Evolutionary conservation across 2,329 filamentous ascomycete genomes (phyloP), one percentile per base, ranked within the genome.

Genomic region (Xylaria hypoxylon): DNA sequence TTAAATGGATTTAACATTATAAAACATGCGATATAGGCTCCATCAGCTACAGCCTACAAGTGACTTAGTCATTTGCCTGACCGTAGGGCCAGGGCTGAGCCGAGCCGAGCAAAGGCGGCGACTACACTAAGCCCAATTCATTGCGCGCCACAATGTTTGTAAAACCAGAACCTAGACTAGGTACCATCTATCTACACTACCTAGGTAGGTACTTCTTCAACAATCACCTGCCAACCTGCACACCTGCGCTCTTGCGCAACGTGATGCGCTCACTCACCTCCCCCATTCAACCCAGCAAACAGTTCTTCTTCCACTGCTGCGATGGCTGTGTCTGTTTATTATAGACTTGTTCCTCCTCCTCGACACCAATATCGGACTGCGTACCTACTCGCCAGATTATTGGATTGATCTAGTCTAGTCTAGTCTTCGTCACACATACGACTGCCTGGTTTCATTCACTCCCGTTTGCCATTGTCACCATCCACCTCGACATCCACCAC

Each of bases 271-370:
- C 44, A 31, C 38, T 10, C 31, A 48, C 59, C 58, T 52, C 19
- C 26, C 19, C 15, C n/a, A 17, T 33, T 53, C 38, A 13, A 57
- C 50, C 45, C 50, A 56, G n/a, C 64, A 8, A 59, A 53, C 35
- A 44, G 15, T 50, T 7, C 26, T 59, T 38, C 40, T 51, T 45
- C 28, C 48, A 51, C 59, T 28, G 55, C 68, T 70, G 69, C 64
- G 48, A 72, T 75, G 73, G 73, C 70, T 61, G 64, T 67, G 31
- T 47, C 64, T 56, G 28, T 64, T 38, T 42, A 63, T 40, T 26
- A 59, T 60, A 67, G 59, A 70, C 64, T 65, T 38, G 24, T 64
- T 48, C 38, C 61, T 63, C 44, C 45, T 56, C 26, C 33, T 51
- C 62, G 56, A 63, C 62, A 52, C 48, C 59, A 62, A 64, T 61